phyloP scores from a whole-genome alignment of 148 eudicot species.

The Limonium bicolor region DNA sequence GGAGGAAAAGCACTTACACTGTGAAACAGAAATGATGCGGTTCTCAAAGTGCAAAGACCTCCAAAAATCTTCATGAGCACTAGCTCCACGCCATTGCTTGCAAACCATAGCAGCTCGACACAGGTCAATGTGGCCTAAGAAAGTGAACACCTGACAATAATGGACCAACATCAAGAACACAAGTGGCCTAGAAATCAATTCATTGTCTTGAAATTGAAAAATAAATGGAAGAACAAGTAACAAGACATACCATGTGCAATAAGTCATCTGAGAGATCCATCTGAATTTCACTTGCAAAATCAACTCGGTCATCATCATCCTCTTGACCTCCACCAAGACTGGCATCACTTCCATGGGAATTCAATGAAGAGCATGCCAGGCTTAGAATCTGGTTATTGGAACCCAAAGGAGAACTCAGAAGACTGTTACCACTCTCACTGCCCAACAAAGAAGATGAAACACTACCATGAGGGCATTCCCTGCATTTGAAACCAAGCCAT shows the following conservation, averaged over 20 bases:
- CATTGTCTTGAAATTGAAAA: neutral
- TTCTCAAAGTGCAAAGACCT: slow-evolving; percentile 63
- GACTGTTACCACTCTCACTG: slow-evolving; percentile 1
- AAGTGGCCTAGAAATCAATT: neutral
- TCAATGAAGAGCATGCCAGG: slow-evolving; percentile 11
- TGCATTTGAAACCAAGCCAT: neutral
- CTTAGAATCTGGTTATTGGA: slow-evolving; percentile 14
- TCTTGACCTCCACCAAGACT: slow-evolving; percentile 11
- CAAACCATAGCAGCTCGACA: slow-evolving; percentile 89
- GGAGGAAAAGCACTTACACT: slow-evolving; percentile 43
- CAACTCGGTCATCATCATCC: slow-evolving; percentile 14
- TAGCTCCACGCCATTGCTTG: slow-evolving; percentile 89
- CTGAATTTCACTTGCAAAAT: slow-evolving; percentile 30
- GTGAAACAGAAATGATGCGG: slow-evolving; percentile 43
- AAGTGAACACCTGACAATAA: slow-evolving; percentile 78
- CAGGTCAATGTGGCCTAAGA: slow-evolving; percentile 66
- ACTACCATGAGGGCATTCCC: slow-evolving; percentile 20
- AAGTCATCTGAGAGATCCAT: slow-evolving; percentile 99
- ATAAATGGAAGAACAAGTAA: neutral
- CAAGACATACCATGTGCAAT: slow-evolving; percentile 59
- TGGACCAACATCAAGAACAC: slow-evolving; percentile 5
- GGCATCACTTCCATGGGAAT: slow-evolving; percentile 14
- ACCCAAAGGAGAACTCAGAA: slow-evolving; percentile 10
- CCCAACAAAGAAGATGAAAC: slow-evolving; percentile 16
- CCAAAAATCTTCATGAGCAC: slow-evolving; percentile 97